Base-by-base conservation (phyloP, 2,329 filamentous ascomycete genomes). In the Cordyceps farinosa region DNA sequence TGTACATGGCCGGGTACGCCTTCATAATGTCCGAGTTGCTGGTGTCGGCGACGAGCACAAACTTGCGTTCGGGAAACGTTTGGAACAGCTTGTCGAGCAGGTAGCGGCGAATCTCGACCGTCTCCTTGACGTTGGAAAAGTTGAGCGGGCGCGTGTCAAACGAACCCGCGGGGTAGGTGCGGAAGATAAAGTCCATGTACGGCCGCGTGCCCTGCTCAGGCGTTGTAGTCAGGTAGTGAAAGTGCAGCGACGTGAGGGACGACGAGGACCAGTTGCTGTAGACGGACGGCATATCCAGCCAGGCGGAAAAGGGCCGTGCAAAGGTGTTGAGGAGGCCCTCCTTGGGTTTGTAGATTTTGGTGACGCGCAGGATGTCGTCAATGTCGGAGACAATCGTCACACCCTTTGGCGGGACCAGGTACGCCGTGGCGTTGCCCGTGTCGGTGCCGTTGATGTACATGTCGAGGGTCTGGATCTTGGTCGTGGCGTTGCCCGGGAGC, bases 121-220 rank as follows among this genome's bases (percentile, higher is more conserved):
- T 61, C 40, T 61, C 58, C 11, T 45, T 13, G 5, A 51, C n/a
- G 30, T 61, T 53, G 58, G 58, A 34, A 32, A 61, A 36, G 79
- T 93, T 92, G 27, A 93, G 82, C 0, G 90, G 90, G 0, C 89
- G 84, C 1, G 89, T 91, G 69, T 93, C 90, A 72, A 92, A 92
- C 48, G 86, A 90, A 50, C 90, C 90, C 15, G 87, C 83, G 0
- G 90, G 90, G 72, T 93, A 93, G 7, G 84, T 91, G 70, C 85
- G 84, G 79, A 90, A 92, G 73, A 93, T 92, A 75, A 89, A 89
- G 65, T 89, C 83, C 89, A 92, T 91, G 77, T 93, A 93, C 67
- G 87, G 89, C 48, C 90, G 81, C 0, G 90, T 91, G 5, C 87
- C 82, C 73, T 93, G 90, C 75, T 92, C 90, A 0, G 90, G 90